Base-by-base conservation (phyloP, 2,329 filamentous ascomycete genomes). In the Botryotinia convoluta region DNA sequence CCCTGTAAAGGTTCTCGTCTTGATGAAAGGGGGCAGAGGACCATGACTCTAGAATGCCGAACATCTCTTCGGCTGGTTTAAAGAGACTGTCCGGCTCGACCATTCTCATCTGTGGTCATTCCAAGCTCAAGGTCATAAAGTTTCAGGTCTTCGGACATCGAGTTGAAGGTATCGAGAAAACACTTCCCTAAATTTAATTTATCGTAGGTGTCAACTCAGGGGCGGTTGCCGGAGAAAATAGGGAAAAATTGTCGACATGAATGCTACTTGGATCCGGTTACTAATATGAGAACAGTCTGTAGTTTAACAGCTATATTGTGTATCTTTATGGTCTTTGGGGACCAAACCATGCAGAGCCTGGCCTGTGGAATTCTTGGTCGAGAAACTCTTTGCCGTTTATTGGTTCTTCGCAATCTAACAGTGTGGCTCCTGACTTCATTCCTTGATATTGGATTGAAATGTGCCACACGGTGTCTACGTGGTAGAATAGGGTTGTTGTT, bases 381-480 rank as follows among this genome's bases (percentile, higher is more conserved):
- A 57, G 6, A 2, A 18, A 29, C n/a, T 57, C n/a, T 57, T 18
- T 2, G 14, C 1, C 7, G 6, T 29, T 7, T 1, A 57, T 18
- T 57, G 51, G 5, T 7, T n/a, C 29, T 12, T 29, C 6, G 12
- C 4, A 3, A 18, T 18, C 14, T 29, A 4, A 18, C 9, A 3
- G 6, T 29, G 0, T 29, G n/a, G 3, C 6, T 12, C 2, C 7
- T 18, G n/a, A 29, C n/a, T n/a, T n/a, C n/a, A n/a, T n/a, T 57
- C n/a, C 45, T 18, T 2, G 14, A 1, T 9, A 29, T 3, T 18
- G 3, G 14, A 3, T 7, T 57, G 3, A 9, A 4, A 7, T 29
- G 51, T 18, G 51, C 14, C 3, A 8, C 6, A 9, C 7, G 6
- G 14, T 32, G 0, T 32, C 0, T 18, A 9, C 14, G 14, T 29